Conservation (phyloP, 78 protist species). For the Polysphondylium violaceum region DNA sequence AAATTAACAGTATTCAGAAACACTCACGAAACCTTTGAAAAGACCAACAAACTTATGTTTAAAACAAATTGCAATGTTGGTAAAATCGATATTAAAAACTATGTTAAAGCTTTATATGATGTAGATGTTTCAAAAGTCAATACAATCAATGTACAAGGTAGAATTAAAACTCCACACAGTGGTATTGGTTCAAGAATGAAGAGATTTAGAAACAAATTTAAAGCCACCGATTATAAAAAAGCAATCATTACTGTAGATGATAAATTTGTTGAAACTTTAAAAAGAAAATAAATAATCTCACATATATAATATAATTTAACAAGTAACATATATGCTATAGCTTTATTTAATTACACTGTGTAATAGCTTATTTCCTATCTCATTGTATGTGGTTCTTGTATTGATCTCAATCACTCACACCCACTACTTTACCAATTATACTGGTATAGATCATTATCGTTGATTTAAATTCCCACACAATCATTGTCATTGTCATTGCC, state of each 20-base stretch:
- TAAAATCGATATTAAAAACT: constrained; percentile 49
- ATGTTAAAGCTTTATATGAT: constrained; percentile 54
- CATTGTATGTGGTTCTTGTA: no score
- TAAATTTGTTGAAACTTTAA: not conserved
- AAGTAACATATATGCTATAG: no score
- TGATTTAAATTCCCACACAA: no score
- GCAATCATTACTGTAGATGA: constrained; percentile 64
- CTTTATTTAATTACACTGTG: no score
- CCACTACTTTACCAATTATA: no score
- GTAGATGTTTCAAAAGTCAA: constrained; percentile 51
- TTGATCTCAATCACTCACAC: no score
- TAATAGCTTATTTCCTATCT: no score
- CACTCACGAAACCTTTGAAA: constrained; percentile 28
- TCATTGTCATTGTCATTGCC: no score
- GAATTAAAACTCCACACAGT: constrained; percentile 16
- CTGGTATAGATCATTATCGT: no score
- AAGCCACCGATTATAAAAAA: constrained; percentile 61
- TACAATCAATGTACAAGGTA: constrained; percentile 79
- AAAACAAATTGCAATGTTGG: constrained; percentile 55
- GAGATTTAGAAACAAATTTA: not conserved
- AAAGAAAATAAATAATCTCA: not conserved
- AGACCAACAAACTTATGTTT: constrained; percentile 27
- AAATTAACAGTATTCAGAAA: constrained; percentile 49
- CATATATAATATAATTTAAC: no score
- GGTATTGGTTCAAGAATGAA: constrained; percentile 14